Percentiles rank a stretch among this genome's conserved stretches.
Conservation (phyloP, 73 alveolate genomes). For the Paramecium bursaria region DNA sequence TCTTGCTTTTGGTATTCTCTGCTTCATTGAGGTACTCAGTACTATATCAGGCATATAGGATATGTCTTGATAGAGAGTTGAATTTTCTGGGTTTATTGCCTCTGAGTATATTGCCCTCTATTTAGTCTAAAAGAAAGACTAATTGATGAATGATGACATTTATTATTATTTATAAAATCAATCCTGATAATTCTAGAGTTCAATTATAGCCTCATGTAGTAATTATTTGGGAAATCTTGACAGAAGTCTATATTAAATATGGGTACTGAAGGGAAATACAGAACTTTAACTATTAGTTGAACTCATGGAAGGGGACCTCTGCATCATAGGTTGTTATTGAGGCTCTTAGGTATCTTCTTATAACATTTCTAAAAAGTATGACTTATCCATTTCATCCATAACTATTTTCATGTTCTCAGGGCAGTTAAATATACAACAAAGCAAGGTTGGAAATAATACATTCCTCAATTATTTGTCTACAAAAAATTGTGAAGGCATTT, state of each 20-base stretch:
- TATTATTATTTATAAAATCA: no score
- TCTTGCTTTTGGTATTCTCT: constrained; percentile 64
- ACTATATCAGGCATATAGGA: constrained; percentile 22
- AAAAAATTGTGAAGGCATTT: constrained; percentile 57
- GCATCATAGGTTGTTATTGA: neutral
- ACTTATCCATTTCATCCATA: constrained; percentile 52
- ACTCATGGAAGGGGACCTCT: constrained; percentile 44
- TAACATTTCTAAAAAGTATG: constrained; percentile 31
- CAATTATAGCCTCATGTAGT: no score
- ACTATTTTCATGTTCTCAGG: constrained; percentile 51
- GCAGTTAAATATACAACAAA: constrained; percentile 35
- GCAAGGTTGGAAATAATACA: constrained; percentile 18
- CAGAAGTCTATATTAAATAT: no score
- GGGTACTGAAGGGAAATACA: constrained; percentile 62
- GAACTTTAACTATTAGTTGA: constrained; percentile 53
- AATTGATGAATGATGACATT: no score
- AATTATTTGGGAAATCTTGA: no score
- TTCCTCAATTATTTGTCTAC: constrained; percentile 40
- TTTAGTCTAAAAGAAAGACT: constrained; percentile 57
- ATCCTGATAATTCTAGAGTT: no score
- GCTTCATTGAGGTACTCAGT: constrained; percentile 34
- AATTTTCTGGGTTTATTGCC: constrained; percentile 69
- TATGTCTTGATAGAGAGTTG: constrained; percentile 41
- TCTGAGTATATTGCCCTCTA: constrained; percentile 69
- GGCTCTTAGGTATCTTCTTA: neutral